Percentiles rank a stretch among this genome's conserved stretches.
These are phyloP conservation scores for Teratosphaeria epicoccoides DNA, from an alignment of 2,329 filamentous ascomycete species.

Conservation along the genomic window DNA sequence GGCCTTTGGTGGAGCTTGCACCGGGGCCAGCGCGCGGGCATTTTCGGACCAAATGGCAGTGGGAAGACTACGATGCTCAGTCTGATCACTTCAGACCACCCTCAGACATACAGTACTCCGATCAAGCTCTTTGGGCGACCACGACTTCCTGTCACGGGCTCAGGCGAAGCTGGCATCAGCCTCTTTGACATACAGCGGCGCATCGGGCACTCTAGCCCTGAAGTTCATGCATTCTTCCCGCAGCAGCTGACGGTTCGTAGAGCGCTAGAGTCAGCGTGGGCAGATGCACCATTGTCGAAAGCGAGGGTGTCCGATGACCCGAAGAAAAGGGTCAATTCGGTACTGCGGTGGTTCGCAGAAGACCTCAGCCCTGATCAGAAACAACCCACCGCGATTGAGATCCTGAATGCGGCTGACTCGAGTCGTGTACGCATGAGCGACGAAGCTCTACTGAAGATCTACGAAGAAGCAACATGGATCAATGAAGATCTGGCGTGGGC, in stretches of 20 bases:
- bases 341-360: conserved; percentile 63
- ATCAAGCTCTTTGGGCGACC: conserved; percentile 76
- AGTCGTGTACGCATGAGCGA: conserved; percentile 1
- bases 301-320: conserved; percentile 53
- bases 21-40: conserved; percentile 76
- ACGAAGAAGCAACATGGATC: conserved; percentile 8
- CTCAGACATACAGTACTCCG: conserved; percentile 82
- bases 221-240: conserved; percentile 89
- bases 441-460: conserved; percentile 7
- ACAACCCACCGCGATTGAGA: conserved; percentile 6
- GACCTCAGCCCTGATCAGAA: conserved; percentile 55
- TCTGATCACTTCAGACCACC: conserved; percentile 88
- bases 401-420: conserved; percentile 1
- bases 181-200: conserved; percentile 86
- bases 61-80: conserved; percentile 93
- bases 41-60: conserved; percentile 87
- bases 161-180: conserved; percentile 62
- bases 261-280: conserved; percentile 77
- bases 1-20: conserved; percentile 77
- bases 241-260: conserved; percentile 61
- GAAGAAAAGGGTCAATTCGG: conserved; percentile 52
- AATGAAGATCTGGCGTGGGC: conserved; percentile 49
- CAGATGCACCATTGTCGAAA: conserved; percentile 68
- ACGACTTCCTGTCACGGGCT: conserved; percentile 54
- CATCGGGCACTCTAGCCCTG: conserved; percentile 87